Percentiles rank a stretch among this genome's conserved stretches.
These are phyloP conservation scores for Colletotrichum karsti DNA, from an alignment of 2,329 filamentous ascomycete genomes.

Conservation along the genomic window DNA sequence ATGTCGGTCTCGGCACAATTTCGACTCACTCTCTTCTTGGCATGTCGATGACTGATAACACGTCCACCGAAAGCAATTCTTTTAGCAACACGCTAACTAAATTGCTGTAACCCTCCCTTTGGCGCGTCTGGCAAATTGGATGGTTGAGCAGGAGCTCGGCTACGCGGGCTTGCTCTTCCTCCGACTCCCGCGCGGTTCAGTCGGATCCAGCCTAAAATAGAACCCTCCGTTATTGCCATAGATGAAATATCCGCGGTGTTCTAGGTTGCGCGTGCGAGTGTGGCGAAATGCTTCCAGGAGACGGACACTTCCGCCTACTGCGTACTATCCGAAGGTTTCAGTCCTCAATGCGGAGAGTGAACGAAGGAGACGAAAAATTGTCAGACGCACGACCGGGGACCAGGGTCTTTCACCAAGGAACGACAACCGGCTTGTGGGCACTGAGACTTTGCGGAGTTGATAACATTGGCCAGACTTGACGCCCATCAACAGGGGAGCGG, in stretches of 20 bases:
- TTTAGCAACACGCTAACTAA: background rate
- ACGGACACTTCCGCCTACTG: background rate
- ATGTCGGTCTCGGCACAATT: background rate
- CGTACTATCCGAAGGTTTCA: too few relatives aligned
- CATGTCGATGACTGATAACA: background rate
- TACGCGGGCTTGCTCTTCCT: background rate
- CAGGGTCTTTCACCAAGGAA: background rate
- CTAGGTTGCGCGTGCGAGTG: background rate
- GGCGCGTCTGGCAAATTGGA: background rate
- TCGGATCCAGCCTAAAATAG: background rate
- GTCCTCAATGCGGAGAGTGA: background rate
- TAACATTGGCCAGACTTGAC: background rate
- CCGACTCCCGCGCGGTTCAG: constrained; percentile 5
- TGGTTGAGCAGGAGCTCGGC: constrained; percentile 7
- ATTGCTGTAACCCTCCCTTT: background rate
- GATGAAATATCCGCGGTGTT: background rate
- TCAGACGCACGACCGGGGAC: constrained; percentile 14
- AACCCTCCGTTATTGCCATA: background rate
- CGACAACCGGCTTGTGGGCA: background rate
- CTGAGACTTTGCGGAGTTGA: background rate
- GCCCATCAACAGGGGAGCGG: too few relatives aligned
- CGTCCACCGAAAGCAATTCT: background rate
- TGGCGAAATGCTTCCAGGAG: constrained; percentile 3
- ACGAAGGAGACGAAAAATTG: background rate
- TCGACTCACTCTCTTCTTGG: background rate